These are phyloP conservation scores for Testicularia cyperi DNA, from an alignment of 1,284 basidiomycete genomes.

Conservation along the genomic window DNA sequence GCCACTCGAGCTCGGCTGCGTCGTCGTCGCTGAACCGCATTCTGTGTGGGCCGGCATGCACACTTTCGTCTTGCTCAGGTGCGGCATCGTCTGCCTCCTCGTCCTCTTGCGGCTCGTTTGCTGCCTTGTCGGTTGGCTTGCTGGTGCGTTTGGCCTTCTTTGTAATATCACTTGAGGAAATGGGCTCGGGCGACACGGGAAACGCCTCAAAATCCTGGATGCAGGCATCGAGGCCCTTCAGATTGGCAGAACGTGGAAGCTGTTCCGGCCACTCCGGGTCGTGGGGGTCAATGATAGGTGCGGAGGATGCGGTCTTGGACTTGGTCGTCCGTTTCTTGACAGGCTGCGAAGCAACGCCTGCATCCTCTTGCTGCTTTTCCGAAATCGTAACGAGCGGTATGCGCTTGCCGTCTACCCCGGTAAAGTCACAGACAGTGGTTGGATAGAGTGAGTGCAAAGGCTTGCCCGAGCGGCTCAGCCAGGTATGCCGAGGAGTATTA, in stretches of 20 bases:
- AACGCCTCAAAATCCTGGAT: conserved; percentile 21
- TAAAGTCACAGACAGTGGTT: conserved; percentile 43
- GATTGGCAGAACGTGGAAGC: conserved; percentile 14
- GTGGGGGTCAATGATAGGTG: background rate
- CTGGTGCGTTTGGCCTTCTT: conserved; percentile 18
- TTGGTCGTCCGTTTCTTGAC: conserved; percentile 19
- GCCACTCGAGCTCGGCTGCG: conserved; percentile 25
- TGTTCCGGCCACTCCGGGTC: conserved; percentile 19
- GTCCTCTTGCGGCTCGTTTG: conserved; percentile 3
- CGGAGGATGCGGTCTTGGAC: conserved; percentile 1
- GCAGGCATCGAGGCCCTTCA: conserved; percentile 31
- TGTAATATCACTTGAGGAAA: conserved; percentile 15
- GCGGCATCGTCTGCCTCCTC: conserved; percentile 6
- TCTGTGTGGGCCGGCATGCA: background rate
- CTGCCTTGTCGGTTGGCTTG: conserved; percentile 6
- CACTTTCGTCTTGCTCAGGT: background rate
- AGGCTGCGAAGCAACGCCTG: conserved; percentile 12
- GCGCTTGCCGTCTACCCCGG: conserved; percentile 44
- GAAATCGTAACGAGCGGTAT: conserved; percentile 6
- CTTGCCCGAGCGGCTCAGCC: conserved; percentile 30
- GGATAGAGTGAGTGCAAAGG: conserved; percentile 31
- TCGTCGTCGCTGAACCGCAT: conserved; percentile 24
- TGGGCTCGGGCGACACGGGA: conserved; percentile 1
- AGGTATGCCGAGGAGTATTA: no score
- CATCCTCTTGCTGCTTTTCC: conserved; percentile 11